Conservation (phyloP, 495 filamentous ascomycete genomes). For the Tuber aestivum region DNA sequence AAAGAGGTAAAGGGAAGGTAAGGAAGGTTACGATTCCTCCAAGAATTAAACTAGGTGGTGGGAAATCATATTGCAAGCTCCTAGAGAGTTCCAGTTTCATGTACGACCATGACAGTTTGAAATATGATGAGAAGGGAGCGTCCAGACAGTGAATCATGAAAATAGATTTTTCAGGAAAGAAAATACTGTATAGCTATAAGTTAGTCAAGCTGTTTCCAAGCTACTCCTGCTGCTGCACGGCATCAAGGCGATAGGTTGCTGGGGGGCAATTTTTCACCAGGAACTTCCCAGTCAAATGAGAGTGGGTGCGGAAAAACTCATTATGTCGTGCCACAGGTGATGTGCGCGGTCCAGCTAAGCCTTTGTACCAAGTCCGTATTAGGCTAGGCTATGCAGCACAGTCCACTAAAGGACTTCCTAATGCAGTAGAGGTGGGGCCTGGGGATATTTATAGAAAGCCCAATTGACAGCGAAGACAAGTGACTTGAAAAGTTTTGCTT, state of each 20-base stretch:
- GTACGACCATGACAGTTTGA: not conserved
- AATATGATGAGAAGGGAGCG: not conserved
- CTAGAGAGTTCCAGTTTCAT: not conserved
- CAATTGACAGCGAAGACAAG: not conserved
- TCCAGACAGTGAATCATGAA: not conserved
- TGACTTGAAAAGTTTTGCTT: not conserved
- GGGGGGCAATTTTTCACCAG: not conserved
- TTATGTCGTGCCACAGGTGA: not conserved
- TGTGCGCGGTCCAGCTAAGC: not conserved
- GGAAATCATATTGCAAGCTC: not conserved
- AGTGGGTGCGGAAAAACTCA: not conserved
- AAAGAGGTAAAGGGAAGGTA: not conserved
- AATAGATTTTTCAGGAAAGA: not conserved
- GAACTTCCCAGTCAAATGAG: not conserved
- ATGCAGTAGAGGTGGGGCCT: not conserved
- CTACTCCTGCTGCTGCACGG: not conserved
- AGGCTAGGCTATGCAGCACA: not conserved
- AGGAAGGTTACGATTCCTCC: not conserved
- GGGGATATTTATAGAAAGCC: not conserved
- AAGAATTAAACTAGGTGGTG: not conserved
- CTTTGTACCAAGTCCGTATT: not conserved
- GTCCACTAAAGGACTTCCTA: not conserved
- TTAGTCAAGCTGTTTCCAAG: not conserved
- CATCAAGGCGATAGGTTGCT: not conserved
- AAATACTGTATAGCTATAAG: not conserved